These are phyloP conservation scores for Thoreauomyces humboldtii DNA, from an alignment of 192 early-diverging fungal species.

Conservation along the genomic window DNA sequence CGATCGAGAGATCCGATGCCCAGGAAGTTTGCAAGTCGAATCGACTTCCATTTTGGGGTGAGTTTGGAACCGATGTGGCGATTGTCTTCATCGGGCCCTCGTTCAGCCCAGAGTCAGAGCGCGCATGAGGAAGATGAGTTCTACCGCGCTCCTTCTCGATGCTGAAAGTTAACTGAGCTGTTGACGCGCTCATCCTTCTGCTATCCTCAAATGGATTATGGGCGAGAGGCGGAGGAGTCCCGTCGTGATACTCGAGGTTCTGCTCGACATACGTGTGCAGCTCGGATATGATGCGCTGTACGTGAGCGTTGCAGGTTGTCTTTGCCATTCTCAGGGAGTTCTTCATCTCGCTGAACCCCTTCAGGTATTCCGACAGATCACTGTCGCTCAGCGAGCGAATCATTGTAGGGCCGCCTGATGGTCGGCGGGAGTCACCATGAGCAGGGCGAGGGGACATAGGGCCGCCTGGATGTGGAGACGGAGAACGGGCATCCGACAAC, in stretches of 20 bases:
- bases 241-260: slow-evolving; percentile 33
- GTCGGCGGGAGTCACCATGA: not conserved
- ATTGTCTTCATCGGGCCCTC: not conserved
- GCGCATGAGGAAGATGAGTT: slow-evolving; percentile 11
- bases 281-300: slow-evolving; percentile 64
- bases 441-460: slow-evolving; percentile 6
- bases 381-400: slow-evolving; percentile 42
- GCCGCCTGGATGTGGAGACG: slow-evolving; percentile 3
- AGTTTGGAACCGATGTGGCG: slow-evolving; percentile 21
- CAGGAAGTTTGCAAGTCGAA: slow-evolving; percentile 16
- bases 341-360: slow-evolving; percentile 52
- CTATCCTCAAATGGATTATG: not conserved
- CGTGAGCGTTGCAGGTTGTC: slow-evolving; percentile 53
- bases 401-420: slow-evolving; percentile 10
- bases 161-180: not conserved
- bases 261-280: slow-evolving; percentile 68
- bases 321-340: slow-evolving; percentile 47
- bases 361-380: slow-evolving; percentile 47
- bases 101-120: not conserved
- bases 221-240: not conserved
- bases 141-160: slow-evolving; percentile 12
- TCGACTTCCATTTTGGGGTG: not conserved
- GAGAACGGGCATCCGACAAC: not conserved
- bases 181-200: not conserved
- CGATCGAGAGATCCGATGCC: slow-evolving; percentile 26